A percentile compares a stretch with the other conserved stretches of the same genome.
Evolutionary conservation across 192 early-diverging fungal species (phyloP).

Genomic region (Chytriomyces sp.): DNA sequence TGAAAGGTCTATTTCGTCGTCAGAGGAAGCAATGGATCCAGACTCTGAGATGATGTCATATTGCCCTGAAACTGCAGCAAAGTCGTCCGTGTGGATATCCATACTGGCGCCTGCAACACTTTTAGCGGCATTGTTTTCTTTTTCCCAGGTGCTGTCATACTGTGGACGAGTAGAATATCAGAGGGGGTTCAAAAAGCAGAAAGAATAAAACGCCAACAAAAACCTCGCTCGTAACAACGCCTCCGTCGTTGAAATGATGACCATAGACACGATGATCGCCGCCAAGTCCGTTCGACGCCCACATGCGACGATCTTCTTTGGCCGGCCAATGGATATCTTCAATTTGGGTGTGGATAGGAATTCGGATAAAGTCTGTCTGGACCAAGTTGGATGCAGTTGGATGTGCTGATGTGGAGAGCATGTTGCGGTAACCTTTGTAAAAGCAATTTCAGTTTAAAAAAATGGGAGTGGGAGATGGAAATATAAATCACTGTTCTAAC

Average conservation of each 20-base stretch:
- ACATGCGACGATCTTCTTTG: constrained; percentile 21
- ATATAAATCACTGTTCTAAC: background rate
- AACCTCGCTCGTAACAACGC: constrained; percentile 25
- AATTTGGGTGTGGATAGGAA: constrained; percentile 54
- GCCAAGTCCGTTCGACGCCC: constrained; percentile 22
- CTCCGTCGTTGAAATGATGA: constrained; percentile 12
- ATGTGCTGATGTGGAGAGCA: constrained; percentile 30
- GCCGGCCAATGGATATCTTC: constrained; percentile 63
- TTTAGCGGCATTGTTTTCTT: background rate
- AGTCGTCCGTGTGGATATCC: constrained; percentile 1
- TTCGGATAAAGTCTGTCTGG: constrained; percentile 27
- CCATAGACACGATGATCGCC: constrained; percentile 16
- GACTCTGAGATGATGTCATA: constrained; percentile 27
- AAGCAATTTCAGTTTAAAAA: background rate
- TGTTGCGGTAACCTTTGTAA: constrained; percentile 29
- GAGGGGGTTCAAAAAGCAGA: background rate
- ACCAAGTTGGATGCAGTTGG: constrained; percentile 29
- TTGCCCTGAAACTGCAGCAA: background rate
- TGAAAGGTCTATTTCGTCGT: background rate
- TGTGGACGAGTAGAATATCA: background rate
- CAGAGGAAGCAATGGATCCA: constrained; percentile 18
- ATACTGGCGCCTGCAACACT: background rate
- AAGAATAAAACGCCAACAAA: background rate
- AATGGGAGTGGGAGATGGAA: background rate
- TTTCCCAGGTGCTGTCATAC: constrained; percentile 22